These are phyloP conservation scores for Gastrolobium villosum DNA, from an alignment of 306 rosid genomes.

Conservation along the genomic window DNA sequence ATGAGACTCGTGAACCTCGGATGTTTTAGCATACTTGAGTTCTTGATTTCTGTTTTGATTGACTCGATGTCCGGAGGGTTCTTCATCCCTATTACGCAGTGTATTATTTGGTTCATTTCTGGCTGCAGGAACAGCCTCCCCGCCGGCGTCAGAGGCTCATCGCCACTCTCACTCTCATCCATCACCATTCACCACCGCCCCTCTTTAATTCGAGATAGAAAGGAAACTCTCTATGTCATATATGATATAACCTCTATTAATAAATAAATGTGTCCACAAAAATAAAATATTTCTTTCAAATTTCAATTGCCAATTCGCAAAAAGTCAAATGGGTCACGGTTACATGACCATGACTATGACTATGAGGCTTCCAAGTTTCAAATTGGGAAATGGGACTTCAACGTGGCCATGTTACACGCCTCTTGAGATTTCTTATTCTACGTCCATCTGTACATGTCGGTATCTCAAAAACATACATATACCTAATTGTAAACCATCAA, in stretches of 20 bases:
- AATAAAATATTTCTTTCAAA: not conserved
- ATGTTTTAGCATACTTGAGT: constrained; percentile 61
- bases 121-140: constrained; percentile 82
- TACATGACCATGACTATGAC: too few relatives aligned
- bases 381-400: too few relatives aligned
- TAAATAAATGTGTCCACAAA: not conserved
- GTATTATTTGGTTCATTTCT: constrained; percentile 66
- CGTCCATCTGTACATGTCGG: too few relatives aligned
- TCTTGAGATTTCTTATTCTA: too few relatives aligned
- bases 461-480: too few relatives aligned
- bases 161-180: constrained; percentile 26
- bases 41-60: constrained; percentile 49
- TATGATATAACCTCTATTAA: too few relatives aligned
- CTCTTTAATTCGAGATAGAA: too few relatives aligned
- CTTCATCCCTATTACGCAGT: constrained; percentile 70
- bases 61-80: constrained; percentile 57
- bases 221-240: too few relatives aligned
- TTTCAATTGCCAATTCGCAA: not conserved
- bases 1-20: constrained; percentile 82
- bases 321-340: not conserved
- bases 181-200: not conserved
- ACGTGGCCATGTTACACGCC: too few relatives aligned
- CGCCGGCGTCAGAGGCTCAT: constrained; percentile 78
- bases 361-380: too few relatives aligned
- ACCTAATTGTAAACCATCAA: too few relatives aligned